Base-by-base conservation (phyloP, 192 early-diverging fungal genomes). In the Paraglomus occultum region DNA sequence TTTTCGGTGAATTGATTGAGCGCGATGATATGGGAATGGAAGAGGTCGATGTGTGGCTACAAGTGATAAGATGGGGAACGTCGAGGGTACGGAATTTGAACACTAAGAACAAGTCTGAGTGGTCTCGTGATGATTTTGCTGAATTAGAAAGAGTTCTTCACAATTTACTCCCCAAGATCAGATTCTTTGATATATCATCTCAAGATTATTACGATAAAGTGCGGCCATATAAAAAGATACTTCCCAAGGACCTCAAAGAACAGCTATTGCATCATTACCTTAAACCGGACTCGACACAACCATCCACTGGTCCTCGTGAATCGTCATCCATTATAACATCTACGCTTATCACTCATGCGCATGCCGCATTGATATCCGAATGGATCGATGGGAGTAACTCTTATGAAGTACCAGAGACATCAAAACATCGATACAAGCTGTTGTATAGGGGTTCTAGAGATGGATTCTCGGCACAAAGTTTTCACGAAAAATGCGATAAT, bases 361-460 rank as follows among this genome's bases (percentile, higher is more conserved):
- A 70, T 10, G 67, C 67, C 38, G 55, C 67, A 38, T 38, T 70
- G 8, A 59, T 70, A 10, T 31, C 67, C 10, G 38, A 31, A 59
- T 70, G 67, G 67, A 70, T 70, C 45, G 67, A 70, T 45, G 12
- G 55, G 49, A 70, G 31, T 31, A 31, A 31, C 31, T 31, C 31
- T 31, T 31, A 31, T 31, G 31, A 31, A 31, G 31, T 31, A 3
- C 31, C 31, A 3, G 31, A 31, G 3, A 31, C 1, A 31, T 31
- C 31, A 31, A 31, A 31, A 31, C 31, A 42, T 38, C 23, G 43
- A 38, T 42, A 45, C 46, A 31, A 18, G 11, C 46, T 62, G 17
- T 45, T 62, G 20, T 62, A 62, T 62, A 23, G 59, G 20, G 59
- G 38, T 42, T 40, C 31, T n/a, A 62, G 59, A 44, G 59, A 62